Percentiles rank a stretch among this genome's conserved stretches.
phyloP scores from a whole-genome alignment of 2,329 filamentous ascomycete genomes.

The Phyllachora maydis region DNA sequence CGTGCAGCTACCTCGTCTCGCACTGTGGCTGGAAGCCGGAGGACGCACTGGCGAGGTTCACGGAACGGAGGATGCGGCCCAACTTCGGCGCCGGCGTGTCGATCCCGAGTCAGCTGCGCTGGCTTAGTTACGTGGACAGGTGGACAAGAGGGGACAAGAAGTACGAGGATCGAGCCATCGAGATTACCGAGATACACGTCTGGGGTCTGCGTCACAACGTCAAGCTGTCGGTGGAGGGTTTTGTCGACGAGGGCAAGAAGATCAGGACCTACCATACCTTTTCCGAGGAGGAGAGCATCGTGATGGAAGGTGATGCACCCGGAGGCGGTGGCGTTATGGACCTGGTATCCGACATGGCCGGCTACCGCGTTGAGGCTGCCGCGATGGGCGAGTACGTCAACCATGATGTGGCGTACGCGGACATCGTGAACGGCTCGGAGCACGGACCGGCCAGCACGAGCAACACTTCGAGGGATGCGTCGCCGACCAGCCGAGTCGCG shows the following conservation, averaged over 20 bases:
- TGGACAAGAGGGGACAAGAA: conserved; percentile 59
- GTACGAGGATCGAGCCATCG: conserved; percentile 66
- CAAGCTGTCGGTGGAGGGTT: conserved; percentile 71
- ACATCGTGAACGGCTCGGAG: conserved; percentile 1
- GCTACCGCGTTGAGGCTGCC: conserved; percentile 11
- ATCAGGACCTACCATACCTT: conserved; percentile 78
- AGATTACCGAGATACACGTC: conserved; percentile 73
- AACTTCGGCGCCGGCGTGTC: conserved; percentile 78
- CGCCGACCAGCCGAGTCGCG: conserved; percentile 2
- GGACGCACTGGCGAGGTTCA: conserved; percentile 37
- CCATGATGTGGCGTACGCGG: conserved; percentile 11
- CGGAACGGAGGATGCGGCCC: conserved; percentile 70
- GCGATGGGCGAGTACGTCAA: conserved; percentile 12
- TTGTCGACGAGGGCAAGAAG: conserved; percentile 68
- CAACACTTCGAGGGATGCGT: conserved; percentile 7
- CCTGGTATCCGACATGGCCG: conserved; percentile 31
- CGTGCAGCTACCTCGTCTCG: conserved; percentile 75
- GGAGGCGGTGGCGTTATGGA: conserved; percentile 26
- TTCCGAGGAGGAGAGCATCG: conserved; percentile 44
- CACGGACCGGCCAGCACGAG: conserved; percentile 4
- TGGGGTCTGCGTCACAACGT: conserved; percentile 81
- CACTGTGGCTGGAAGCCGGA: conserved; percentile 46
- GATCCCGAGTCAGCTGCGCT: conserved; percentile 81
- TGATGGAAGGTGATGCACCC: conserved; percentile 37
- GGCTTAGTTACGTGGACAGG: conserved; percentile 71